A percentile compares a stretch with the other conserved stretches of the same genome.
Conservation (phyloP, 345 rosid species). For the Ceriops decandra region DNA sequence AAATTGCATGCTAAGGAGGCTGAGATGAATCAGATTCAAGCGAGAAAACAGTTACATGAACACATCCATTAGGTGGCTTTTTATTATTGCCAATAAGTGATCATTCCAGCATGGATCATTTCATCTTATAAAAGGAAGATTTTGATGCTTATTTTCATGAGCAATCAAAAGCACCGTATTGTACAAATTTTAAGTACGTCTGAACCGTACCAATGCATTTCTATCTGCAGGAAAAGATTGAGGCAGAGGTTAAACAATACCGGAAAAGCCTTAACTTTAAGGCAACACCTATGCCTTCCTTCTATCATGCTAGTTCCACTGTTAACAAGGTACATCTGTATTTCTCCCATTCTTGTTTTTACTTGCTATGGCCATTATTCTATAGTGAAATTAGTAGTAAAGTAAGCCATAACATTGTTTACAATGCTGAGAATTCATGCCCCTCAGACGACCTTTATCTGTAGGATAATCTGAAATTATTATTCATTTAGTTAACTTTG, state of each 20-base stretch:
- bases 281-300: constrained; percentile 88
- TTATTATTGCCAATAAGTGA: neutral
- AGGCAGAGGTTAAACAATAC: constrained; percentile 60
- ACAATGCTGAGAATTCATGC: neutral
- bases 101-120: neutral
- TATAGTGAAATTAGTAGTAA: neutral
- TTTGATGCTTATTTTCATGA: neutral
- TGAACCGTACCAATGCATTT: neutral
- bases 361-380: neutral
- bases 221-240: constrained; percentile 51
- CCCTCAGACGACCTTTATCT: neutral
- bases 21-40: constrained; percentile 59
- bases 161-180: neutral
- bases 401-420: neutral
- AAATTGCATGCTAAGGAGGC: constrained; percentile 70
- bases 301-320: constrained; percentile 46
- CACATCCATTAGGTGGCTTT: neutral
- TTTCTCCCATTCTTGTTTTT: constrained; percentile 8
- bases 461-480: neutral
- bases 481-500: neutral
- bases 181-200: neutral
- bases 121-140: constrained; percentile 3
- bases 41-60: constrained; percentile 60
- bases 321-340: constrained; percentile 49
- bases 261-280: constrained; percentile 79